Evolutionary conservation across 1,284 basidiomycete genomes (phyloP).

Genomic region (Rhizopogon hawkerae): DNA sequence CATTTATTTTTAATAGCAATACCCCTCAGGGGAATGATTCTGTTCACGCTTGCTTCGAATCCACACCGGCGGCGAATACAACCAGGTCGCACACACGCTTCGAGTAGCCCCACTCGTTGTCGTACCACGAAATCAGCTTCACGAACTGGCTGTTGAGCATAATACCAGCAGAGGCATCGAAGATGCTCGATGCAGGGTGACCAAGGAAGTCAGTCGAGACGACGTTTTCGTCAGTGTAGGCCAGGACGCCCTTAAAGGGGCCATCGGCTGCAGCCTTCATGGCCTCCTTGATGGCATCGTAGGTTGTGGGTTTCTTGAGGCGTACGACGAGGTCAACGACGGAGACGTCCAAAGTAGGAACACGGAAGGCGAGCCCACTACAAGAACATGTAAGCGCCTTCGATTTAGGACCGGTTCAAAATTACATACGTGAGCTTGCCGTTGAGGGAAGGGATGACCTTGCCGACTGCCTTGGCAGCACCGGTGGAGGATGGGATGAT

Average conservation of each 20-base stretch:
- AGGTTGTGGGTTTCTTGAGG: conserved; percentile 78
- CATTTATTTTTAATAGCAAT: neutral
- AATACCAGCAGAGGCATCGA: conserved; percentile 92
- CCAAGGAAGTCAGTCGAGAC: conserved; percentile 96
- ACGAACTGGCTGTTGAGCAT: conserved; percentile 90
- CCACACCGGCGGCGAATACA: conserved; percentile 73
- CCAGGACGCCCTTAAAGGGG: conserved; percentile 75
- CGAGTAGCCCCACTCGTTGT: conserved; percentile 97
- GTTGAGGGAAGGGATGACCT: conserved; percentile 96
- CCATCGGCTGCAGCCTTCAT: conserved; percentile 80
- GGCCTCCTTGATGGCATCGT: conserved; percentile 88
- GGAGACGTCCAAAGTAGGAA: conserved; percentile 94
- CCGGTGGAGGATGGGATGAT: conserved; percentile 99
- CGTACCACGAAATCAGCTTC: conserved; percentile 95
- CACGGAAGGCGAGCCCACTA: conserved; percentile 94
- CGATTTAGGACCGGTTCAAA: neutral
- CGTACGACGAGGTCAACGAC: conserved; percentile 97
- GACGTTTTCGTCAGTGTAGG: conserved; percentile 91
- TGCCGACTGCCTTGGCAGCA: conserved; percentile 99
- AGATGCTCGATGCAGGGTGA: conserved; percentile 72
- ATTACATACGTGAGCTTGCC: conserved; percentile 83
- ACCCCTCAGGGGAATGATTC: neutral
- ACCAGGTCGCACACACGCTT: conserved; percentile 90
- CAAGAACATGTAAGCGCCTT: neutral
- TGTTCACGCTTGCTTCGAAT: conserved; percentile 28